Base-by-base conservation (phyloP, 2,329 filamentous ascomycete genomes). In the Alternaria sp. region DNA sequence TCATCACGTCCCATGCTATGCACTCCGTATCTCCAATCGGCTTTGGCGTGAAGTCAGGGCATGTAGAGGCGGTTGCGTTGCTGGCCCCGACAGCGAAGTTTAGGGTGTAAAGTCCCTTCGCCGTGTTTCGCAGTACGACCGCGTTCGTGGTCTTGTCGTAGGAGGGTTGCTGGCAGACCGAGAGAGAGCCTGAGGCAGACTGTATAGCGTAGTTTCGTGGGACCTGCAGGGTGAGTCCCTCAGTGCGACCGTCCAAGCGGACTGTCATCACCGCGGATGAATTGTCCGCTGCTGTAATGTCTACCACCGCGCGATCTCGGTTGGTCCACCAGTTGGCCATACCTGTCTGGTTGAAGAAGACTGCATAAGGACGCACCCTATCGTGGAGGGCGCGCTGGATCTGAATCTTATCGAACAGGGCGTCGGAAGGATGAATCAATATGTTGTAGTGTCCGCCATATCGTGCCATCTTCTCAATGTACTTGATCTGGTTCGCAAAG, bases 371-470 rank as follows among this genome's bases (percentile, higher is more conserved):
- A 11, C 60, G 60, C 5, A 63, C 60, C 2, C 28, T 60, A 26
- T 63, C 60, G 12, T 63, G 60, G 10, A 63, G 44, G 0, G 55
- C 60, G 2, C 60, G 56, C 14, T 63, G 60, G 1, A 63, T 63
- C 11, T 63, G 60, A 3, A 63, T 63, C 44, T 63, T 63, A n/a
- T 63, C 60, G 20, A 63, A 60, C 18, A 63, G 15, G 3, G 60
- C 60, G 21, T 63, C 60, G 1, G 60, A 63, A n/a, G 60, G 60
- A 44, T 63, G 60, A 5, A 63, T 63, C 60, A 63, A 60, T n/a
- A 63, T 63, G 50, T 63, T 63, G n/a, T 63, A 63, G 18, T 63
- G 60, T 0, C 60, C 60, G 15, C 60, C 60, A 55, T 63, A 63
- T 2, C 50, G 56, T 55, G 60, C 55, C 60, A 63, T 63, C 8